These are phyloP conservation scores for Phanerochaete sordida DNA, from an alignment of 768 basidiomycete genomes.

Conservation along the genomic window DNA sequence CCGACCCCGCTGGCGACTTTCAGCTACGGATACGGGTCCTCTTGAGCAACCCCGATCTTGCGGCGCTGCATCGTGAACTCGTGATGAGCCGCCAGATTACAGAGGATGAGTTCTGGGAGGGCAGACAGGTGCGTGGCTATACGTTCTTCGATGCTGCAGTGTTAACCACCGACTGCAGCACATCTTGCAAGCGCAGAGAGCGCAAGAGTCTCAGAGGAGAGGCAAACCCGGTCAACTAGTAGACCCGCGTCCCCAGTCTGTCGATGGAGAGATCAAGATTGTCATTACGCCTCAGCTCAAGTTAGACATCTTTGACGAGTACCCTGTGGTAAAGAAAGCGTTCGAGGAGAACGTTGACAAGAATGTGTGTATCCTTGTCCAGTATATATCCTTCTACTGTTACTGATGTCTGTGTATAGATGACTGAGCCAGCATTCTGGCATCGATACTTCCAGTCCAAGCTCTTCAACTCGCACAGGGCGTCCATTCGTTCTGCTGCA, in stretches of 20 bases:
- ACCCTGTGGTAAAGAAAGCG: constrained; percentile 89
- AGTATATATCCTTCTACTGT: neutral
- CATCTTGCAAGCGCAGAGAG: constrained; percentile 71
- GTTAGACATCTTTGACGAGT: constrained; percentile 96
- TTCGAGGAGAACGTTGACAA: constrained; percentile 90
- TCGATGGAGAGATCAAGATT: constrained; percentile 86
- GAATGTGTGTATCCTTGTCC: constrained; percentile 48
- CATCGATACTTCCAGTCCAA: constrained; percentile 95
- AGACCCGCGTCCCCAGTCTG: constrained; percentile 82
- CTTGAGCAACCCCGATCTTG: constrained; percentile 72
- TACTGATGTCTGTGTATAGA: constrained; percentile 37
- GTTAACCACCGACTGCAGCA: constrained; percentile 44
- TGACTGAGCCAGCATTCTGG: constrained; percentile 94
- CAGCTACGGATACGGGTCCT: constrained; percentile 77
- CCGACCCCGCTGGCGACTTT: constrained; percentile 66
- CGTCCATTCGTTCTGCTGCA: constrained; percentile 85
- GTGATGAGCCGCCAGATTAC: constrained; percentile 83
- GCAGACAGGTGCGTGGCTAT: constrained; percentile 67
- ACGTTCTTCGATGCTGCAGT: constrained; percentile 17
- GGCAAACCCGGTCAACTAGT: constrained; percentile 86
- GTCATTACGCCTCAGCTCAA: constrained; percentile 89
- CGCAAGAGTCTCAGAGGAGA: constrained; percentile 67
- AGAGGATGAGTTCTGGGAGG: constrained; percentile 97
- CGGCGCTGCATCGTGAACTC: constrained; percentile 79
- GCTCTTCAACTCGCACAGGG: constrained; percentile 92